Conservation (phyloP, 495 filamentous ascomycete genomes). For the Trichocladium uniseriatum region DNA sequence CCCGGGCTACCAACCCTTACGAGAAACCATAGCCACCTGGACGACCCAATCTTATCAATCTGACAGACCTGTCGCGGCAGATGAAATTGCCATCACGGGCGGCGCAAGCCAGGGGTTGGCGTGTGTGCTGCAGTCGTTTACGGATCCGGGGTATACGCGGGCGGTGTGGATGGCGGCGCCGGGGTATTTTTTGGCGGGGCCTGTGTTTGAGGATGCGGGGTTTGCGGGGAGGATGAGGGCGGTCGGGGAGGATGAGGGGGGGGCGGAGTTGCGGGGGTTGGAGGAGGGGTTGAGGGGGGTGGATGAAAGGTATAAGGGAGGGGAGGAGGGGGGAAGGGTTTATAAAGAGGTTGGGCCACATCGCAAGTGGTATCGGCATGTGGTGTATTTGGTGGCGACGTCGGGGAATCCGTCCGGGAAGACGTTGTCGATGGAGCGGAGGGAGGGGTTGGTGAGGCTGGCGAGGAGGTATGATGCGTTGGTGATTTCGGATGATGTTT, state of each 20-base stretch:
- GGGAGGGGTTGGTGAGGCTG: slow-evolving; percentile 53
- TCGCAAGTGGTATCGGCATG: slow-evolving; percentile 64
- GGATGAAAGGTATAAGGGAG: neutral
- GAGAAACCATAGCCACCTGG: slow-evolving; percentile 59
- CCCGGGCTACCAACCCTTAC: slow-evolving; percentile 56
- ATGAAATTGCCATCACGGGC: slow-evolving; percentile 70
- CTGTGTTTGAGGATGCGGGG: slow-evolving; percentile 72
- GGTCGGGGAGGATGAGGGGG: slow-evolving; percentile 65
- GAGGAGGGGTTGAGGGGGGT: slow-evolving; percentile 29
- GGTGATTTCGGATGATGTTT: slow-evolving; percentile 81
- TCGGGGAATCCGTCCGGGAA: slow-evolving; percentile 73
- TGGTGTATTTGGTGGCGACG: slow-evolving; percentile 78
- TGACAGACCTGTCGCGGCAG: slow-evolving; percentile 23
- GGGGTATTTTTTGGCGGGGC: slow-evolving; percentile 67
- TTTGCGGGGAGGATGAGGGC: slow-evolving; percentile 52
- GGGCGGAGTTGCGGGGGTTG: slow-evolving; percentile 55
- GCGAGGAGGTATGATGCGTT: slow-evolving; percentile 68
- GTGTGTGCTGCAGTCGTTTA: slow-evolving; percentile 61
- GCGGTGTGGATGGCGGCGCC: slow-evolving; percentile 73
- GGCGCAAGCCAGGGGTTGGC: slow-evolving; percentile 71
- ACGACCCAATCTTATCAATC: slow-evolving; percentile 28
- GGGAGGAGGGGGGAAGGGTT: neutral
- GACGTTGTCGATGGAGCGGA: slow-evolving; percentile 55
- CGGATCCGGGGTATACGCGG: slow-evolving; percentile 65
- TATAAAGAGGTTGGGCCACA: slow-evolving; percentile 24